Percentiles rank a stretch among this genome's conserved stretches.
These are phyloP conservation scores for Ophiostoma sp. DNA, from an alignment of 2,329 filamentous ascomycete genomes.

Conservation along the genomic window DNA sequence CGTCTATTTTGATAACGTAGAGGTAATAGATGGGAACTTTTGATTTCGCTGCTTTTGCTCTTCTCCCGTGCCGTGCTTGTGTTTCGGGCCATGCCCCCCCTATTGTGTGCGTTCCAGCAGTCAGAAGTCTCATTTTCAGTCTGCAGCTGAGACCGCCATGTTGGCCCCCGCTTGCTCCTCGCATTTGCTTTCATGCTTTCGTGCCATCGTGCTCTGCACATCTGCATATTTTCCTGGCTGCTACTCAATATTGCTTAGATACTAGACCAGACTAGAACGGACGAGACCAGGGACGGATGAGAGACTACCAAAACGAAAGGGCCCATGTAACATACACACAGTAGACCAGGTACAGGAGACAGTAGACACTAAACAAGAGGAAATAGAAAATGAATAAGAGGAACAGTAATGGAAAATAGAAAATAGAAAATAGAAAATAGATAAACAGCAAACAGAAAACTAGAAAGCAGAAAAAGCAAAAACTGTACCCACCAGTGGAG, in stretches of 20 bases:
- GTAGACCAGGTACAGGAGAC: neutral
- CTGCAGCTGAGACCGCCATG: neutral
- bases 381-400: neutral
- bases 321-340: neutral
- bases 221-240: neutral
- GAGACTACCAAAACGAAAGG: neutral
- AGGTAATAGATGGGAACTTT: neutral
- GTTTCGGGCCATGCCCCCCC: neutral
- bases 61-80: neutral
- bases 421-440: neutral
- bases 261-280: neutral
- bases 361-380: neutral
- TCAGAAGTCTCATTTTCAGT: neutral
- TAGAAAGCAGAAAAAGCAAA: neutral
- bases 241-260: neutral
- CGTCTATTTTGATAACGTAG: neutral
- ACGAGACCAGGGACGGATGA: neutral
- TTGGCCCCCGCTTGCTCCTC: constrained; percentile 2
- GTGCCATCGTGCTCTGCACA: neutral
- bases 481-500: neutral
- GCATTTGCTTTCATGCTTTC: neutral
- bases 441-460: neutral
- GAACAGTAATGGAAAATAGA: neutral
- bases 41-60: constrained; percentile 1
- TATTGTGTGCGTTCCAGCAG: neutral